Evolutionary conservation across 352 stramenopile species (phyloP).

Genomic region (Globisporangium viniferum): DNA sequence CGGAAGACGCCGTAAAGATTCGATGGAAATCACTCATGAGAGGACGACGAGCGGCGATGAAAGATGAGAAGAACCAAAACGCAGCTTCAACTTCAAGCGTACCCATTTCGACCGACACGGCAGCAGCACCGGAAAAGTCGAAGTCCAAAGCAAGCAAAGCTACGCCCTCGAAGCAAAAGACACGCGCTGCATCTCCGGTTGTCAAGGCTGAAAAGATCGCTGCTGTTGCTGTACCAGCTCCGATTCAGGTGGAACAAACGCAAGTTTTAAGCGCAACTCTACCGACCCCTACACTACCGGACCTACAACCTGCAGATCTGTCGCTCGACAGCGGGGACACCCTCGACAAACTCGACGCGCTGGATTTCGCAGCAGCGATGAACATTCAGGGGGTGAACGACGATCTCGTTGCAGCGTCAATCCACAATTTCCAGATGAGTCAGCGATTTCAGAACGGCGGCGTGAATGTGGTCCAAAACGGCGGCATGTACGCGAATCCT

Average conservation of each 20-base stretch:
- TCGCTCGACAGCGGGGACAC: conserved; percentile 10
- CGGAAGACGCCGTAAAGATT: conserved; percentile 93
- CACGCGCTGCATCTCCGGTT: conserved; percentile 29
- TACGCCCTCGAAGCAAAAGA: conserved; percentile 41
- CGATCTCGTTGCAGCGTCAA: conserved; percentile 63
- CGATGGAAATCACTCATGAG: conserved; percentile 91
- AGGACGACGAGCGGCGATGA: conserved; percentile 59
- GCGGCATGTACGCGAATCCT: conserved; percentile 11
- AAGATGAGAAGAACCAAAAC: conserved; percentile 50
- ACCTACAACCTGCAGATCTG: conserved; percentile 14
- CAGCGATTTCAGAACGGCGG: conserved; percentile 39
- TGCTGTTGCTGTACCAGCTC: background rate
- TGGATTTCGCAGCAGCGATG: conserved; percentile 30
- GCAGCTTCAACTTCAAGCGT: background rate
- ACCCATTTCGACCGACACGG: conserved; percentile 2
- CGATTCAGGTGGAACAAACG: conserved; percentile 6
- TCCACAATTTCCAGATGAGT: conserved; percentile 75
- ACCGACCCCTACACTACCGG: background rate
- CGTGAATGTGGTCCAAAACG: conserved; percentile 8
- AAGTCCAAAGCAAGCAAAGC: conserved; percentile 35
- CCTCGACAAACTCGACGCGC: conserved; percentile 20
- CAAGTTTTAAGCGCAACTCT: conserved; percentile 2
- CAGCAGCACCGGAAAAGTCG: conserved; percentile 20
- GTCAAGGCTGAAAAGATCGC: conserved; percentile 20
- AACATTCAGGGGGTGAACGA: conserved; percentile 60